phyloP scores from a whole-genome alignment of 1,284 basidiomycete genomes.

The Clitocybe nebularis region DNA sequence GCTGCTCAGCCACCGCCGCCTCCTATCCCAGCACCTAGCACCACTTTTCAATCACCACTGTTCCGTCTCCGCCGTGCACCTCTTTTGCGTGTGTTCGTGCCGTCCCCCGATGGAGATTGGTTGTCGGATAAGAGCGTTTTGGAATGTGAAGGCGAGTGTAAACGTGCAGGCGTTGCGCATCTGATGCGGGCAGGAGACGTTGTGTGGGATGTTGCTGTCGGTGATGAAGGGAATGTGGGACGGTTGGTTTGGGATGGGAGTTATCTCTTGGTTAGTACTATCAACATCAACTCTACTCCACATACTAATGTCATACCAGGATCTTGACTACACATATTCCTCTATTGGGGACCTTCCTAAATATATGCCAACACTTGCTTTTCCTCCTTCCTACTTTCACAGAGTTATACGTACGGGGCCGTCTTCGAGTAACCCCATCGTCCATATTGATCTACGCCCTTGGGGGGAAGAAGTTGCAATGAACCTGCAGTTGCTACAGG shows the following conservation, averaged over 20 bases:
- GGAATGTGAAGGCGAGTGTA: slow-evolving; percentile 75
- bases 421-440: slow-evolving; percentile 62
- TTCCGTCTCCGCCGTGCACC: slow-evolving; percentile 66
- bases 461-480: slow-evolving; percentile 72
- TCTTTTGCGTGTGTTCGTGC: slow-evolving; percentile 73
- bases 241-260: slow-evolving; percentile 78
- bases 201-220: slow-evolving; percentile 78
- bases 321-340: slow-evolving; percentile 78
- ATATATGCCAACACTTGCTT: slow-evolving; percentile 71
- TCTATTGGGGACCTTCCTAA: slow-evolving; percentile 69
- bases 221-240: slow-evolving; percentile 78
- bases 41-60: slow-evolving; percentile 60
- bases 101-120: slow-evolving; percentile 79
- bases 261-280: slow-evolving; percentile 65
- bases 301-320: slow-evolving; percentile 37
- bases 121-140: slow-evolving; percentile 72
- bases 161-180: slow-evolving; percentile 54
- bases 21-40: slow-evolving; percentile 1
- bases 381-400: slow-evolving; percentile 82
- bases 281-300: slow-evolving; percentile 2
- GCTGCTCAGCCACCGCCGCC: slow-evolving; percentile 6
- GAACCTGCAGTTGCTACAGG: slow-evolving; percentile 72
- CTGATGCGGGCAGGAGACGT: slow-evolving; percentile 71
- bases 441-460: slow-evolving; percentile 66
- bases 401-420: slow-evolving; percentile 65